phyloP scores from a whole-genome alignment of 2,329 filamentous ascomycete genomes.

The Fusarium nanum region DNA sequence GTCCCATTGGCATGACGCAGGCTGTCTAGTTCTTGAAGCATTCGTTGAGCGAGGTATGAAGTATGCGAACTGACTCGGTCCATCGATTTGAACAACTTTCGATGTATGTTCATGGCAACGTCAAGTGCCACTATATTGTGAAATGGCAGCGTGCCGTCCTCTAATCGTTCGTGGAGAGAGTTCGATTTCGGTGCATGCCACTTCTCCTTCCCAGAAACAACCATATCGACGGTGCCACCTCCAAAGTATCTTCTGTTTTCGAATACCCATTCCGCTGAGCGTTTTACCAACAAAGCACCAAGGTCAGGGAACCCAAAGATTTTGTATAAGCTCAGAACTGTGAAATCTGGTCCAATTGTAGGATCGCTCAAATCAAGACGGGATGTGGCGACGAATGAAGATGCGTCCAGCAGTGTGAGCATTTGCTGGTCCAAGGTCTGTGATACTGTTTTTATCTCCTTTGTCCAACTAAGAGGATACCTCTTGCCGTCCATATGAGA shows the following conservation, averaged over 20 bases:
- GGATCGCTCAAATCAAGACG: constrained; percentile 76
- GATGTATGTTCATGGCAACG: constrained; percentile 76
- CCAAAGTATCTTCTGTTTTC: constrained; percentile 84
- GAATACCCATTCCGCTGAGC: constrained; percentile 73
- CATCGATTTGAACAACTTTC: constrained; percentile 78
- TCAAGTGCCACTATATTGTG: constrained; percentile 89
- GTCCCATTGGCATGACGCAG: constrained; percentile 77
- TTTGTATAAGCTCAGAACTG: constrained; percentile 90
- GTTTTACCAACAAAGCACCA: constrained; percentile 84
- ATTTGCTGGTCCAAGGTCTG: constrained; percentile 45
- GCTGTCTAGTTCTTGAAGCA: constrained; percentile 68
- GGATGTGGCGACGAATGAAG: constrained; percentile 81
- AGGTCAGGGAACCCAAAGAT: constrained; percentile 98
- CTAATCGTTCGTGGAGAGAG: constrained; percentile 81
- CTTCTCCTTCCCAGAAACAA: constrained; percentile 78
- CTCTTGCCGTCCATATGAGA: constrained; percentile 91
- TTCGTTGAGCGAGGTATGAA: constrained; percentile 67
- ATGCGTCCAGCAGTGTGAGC: constrained; percentile 85
- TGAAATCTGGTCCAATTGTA: constrained; percentile 80
- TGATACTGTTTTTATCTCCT: constrained; percentile 54
- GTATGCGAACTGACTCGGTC: constrained; percentile 77
- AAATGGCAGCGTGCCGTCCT: constrained; percentile 91
- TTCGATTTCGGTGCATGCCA: constrained; percentile 84
- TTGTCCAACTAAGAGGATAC: constrained; percentile 77
- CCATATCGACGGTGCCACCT: constrained; percentile 93